A percentile compares a stretch with the other conserved stretches of the same genome.
These are phyloP conservation scores for Phyllosticta citrichinensis DNA, from an alignment of 2,329 filamentous ascomycete species.

Conservation along the genomic window DNA sequence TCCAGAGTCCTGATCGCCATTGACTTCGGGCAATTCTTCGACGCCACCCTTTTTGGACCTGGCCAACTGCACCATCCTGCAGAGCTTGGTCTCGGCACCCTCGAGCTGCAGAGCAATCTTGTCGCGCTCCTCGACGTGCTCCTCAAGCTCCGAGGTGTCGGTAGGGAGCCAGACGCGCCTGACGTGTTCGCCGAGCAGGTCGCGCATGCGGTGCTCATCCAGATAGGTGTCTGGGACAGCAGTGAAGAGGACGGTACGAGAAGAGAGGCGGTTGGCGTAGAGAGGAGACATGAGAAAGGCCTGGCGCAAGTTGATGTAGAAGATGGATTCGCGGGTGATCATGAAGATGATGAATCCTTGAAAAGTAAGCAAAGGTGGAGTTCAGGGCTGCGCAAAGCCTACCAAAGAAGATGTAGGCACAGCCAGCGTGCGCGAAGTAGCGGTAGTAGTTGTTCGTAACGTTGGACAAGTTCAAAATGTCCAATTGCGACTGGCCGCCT, in stretches of 20 bases:
- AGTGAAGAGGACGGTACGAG: constrained; percentile 72
- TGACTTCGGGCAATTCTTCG: constrained; percentile 5
- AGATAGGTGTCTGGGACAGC: constrained; percentile 5
- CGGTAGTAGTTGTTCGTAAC: constrained; percentile 47
- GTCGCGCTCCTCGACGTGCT: constrained; percentile 6
- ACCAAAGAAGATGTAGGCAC: constrained; percentile 73
- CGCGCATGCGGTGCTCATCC: constrained; percentile 3
- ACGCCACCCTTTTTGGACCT: neutral
- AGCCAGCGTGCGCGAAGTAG: constrained; percentile 72
- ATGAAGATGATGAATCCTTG: constrained; percentile 73
- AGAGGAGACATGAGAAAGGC: constrained; percentile 80
- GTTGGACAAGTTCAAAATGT: constrained; percentile 72
- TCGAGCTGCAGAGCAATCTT: constrained; percentile 6
- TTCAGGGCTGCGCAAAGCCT: neutral
- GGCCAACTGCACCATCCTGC: constrained; percentile 3
- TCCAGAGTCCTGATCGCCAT: constrained; percentile 1
- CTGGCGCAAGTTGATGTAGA: constrained; percentile 86
- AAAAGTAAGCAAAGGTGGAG: neutral
- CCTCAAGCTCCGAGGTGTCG: constrained; percentile 6
- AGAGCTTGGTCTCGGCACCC: constrained; percentile 7
- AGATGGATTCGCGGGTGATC: constrained; percentile 79
- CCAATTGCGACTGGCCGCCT: constrained; percentile 53
- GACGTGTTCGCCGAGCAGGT: constrained; percentile 8
- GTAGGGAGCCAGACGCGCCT: constrained; percentile 8
- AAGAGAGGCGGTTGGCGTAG: constrained; percentile 77